These are phyloP conservation scores for Groenewaldozyma tartarivorans DNA, from an alignment of 805 yeast species.

Conservation along the genomic window DNA sequence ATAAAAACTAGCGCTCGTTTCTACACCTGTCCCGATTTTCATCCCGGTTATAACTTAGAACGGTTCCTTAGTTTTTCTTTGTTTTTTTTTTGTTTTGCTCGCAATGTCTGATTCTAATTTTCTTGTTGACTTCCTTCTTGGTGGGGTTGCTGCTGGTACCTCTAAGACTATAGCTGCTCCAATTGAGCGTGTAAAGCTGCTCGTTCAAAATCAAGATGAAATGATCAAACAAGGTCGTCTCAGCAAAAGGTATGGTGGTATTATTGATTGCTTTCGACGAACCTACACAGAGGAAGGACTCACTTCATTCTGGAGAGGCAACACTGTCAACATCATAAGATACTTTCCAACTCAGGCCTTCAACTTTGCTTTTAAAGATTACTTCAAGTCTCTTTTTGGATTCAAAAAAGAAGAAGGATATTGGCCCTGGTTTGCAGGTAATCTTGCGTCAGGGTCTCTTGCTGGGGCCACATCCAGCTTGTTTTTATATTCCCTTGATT, in stretches of 20 bases:
- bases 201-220: constrained; percentile 97
- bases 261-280: constrained; percentile 86
- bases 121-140: constrained; percentile 44
- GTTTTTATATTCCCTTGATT: constrained; percentile 94
- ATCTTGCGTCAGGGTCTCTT: constrained; percentile 97
- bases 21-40: no score
- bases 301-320: constrained; percentile 96
- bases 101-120: no score
- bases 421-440: constrained; percentile 93
- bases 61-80: no score
- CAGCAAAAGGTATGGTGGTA: constrained; percentile 79
- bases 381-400: constrained; percentile 91
- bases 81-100: no score
- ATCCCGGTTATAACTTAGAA: no score
- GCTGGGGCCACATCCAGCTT: constrained; percentile 95
- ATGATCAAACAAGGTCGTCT: constrained; percentile 97
- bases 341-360: constrained; percentile 99
- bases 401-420: constrained; percentile 93
- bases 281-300: constrained; percentile 92
- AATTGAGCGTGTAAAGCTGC: constrained; percentile 91
- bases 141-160: constrained; percentile 99
- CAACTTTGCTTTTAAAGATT: constrained; percentile 97
- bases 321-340: constrained; percentile 97
- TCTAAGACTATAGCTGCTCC: constrained; percentile 98
- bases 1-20: no score